Evolutionary conservation across 371 early-diverging fungal species (phyloP).

Genomic region (Entomophthora muscae): DNA sequence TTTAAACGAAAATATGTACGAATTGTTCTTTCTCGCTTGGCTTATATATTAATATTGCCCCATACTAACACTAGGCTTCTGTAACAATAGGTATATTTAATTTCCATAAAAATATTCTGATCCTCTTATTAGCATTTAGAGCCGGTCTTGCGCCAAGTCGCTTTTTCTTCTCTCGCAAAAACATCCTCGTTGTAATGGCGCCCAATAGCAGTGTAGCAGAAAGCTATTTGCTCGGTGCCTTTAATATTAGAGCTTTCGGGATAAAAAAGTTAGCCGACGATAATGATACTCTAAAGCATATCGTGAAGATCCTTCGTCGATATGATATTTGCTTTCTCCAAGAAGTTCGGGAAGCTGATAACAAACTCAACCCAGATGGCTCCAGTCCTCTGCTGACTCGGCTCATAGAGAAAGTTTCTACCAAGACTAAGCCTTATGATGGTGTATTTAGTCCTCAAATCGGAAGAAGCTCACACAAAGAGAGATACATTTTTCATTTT

Average conservation of each 20-base stretch:
- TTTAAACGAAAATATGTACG: too few species aligned
- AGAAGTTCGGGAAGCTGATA: conserved; percentile 1
- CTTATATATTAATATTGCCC: too few species aligned
- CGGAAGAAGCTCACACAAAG: conserved; percentile 1
- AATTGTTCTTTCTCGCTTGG: too few species aligned
- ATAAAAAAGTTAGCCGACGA: neutral
- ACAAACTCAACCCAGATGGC: neutral
- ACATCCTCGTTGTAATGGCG: too few species aligned
- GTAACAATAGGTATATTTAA: too few species aligned
- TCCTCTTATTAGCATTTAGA: too few species aligned
- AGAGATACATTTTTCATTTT: conserved; percentile 4
- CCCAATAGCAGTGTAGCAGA: too few species aligned
- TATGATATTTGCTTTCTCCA: conserved; percentile 6
- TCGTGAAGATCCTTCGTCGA: conserved; percentile 1
- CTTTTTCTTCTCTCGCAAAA: too few species aligned
- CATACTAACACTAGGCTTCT: too few species aligned
- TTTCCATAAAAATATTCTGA: too few species aligned
- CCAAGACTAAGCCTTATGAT: neutral
- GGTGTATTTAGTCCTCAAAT: neutral
- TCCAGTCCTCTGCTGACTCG: neutral
- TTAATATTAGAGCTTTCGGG: conserved; percentile 4
- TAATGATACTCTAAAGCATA: neutral
- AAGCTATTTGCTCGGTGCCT: too few species aligned
- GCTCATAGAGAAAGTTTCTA: neutral
- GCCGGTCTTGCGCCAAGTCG: too few species aligned